Percentiles rank a stretch among this genome's conserved stretches.
Evolutionary conservation across 2,329 filamentous ascomycete genomes (phyloP).

Genomic region (Paecilomyces variotii): DNA sequence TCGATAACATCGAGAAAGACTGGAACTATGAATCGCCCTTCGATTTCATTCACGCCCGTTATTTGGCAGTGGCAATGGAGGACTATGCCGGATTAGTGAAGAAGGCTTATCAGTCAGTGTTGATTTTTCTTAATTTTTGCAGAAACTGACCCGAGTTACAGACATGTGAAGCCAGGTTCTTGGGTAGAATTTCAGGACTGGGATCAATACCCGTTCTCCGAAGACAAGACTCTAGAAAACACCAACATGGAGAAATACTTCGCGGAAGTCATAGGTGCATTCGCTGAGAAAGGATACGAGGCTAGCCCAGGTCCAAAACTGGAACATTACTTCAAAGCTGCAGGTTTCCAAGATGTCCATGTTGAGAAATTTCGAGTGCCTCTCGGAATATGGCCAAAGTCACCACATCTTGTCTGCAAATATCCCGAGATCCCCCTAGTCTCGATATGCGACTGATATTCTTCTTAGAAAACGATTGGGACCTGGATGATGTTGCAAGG

Average conservation of each 20-base stretch:
- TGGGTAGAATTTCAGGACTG: background rate
- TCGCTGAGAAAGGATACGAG: background rate
- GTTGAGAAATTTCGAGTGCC: background rate
- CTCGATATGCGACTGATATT: background rate
- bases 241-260: background rate
- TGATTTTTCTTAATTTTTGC: background rate
- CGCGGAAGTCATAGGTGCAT: background rate
- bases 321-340: background rate
- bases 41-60: slow-evolving; percentile 4
- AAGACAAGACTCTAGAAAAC: background rate
- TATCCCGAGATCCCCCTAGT: background rate
- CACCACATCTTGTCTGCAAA: background rate
- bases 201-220: background rate
- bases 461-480: background rate
- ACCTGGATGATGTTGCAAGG: background rate
- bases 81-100: slow-evolving; percentile 1
- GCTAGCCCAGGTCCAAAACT: background rate
- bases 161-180: background rate
- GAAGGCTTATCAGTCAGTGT: background rate
- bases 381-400: background rate
- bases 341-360: background rate
- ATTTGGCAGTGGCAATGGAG: slow-evolving; percentile 3
- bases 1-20: slow-evolving; percentile 5
- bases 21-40: slow-evolving; percentile 4
- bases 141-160: background rate